Base-by-base conservation (phyloP, 495 filamentous ascomycete genomes). In the Terfezia boudieri region DNA sequence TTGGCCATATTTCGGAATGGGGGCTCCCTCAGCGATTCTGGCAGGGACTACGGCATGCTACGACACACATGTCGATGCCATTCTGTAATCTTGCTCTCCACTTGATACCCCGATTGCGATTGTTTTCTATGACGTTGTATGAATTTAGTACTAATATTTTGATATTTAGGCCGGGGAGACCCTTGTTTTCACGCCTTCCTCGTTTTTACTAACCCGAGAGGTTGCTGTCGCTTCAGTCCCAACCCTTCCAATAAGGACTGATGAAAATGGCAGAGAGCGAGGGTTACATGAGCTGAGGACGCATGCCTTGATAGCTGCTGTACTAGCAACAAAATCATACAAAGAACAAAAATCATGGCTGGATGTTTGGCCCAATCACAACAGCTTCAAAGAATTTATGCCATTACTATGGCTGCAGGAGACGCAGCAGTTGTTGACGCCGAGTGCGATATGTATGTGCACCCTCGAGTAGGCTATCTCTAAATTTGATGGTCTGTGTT, bases 301-400 rank as follows among this genome's bases (percentile, higher is more conserved):
- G 26, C 83, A 89, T 57, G 80, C 78, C 5, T 69, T 84, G 14
- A 70, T 86, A 8, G 81, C 86, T n/a, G 75, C 79, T 1, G 81
- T 76, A 55, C 68, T 93, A 8, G 74, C 78, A 22, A 70, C 80
- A 4, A 70, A 77, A 58, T 52, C 43, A 6, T 56, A 60, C 10
- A 51, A 57, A 36, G 60, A 62, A 20, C 66, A 62, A 41, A 66
- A 69, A 0, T 62, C 68, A 10, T 94, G 87, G 87, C 69, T 71
- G 60, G 77, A 74, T 32, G 76, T 83, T 8, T 79, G 83, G 71
- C 87, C 87, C 0, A 70, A 68, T 0, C 60, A 66, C 0, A 60
- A 71, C 7, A 77, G 81, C 55, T 76, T 92, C 56, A 58, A 71
- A 60, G 67, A 73, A 11, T 71, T 67, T 52, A 74, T 90, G 69